phyloP scores from a whole-genome alignment of 2,329 filamentous ascomycete species.

The Penicillium sumatraense region DNA sequence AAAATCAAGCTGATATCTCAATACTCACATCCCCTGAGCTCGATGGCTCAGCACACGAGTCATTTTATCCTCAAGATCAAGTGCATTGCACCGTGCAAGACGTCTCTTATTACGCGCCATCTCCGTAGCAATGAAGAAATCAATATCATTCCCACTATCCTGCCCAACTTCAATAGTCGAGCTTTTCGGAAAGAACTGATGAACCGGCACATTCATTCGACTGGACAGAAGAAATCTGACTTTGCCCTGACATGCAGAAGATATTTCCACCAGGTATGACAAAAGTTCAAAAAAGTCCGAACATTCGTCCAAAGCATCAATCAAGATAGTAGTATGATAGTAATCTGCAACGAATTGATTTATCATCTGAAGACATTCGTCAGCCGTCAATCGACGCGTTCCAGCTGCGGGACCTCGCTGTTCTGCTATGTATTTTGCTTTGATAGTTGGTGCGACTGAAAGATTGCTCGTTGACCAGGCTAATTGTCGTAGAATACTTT shows the following conservation, averaged over 20 bases:
- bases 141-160: not conserved
- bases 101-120: not conserved
- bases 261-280: not conserved
- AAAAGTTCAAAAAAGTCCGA: not conserved
- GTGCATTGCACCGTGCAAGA: not conserved
- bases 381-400: not conserved
- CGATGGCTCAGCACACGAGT: not conserved
- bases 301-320: not conserved
- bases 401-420: not conserved
- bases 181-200: not conserved
- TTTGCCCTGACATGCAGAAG: not conserved
- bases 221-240: not conserved
- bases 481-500: not conserved
- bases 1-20: not conserved
- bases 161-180: not conserved
- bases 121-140: not conserved
- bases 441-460: not conserved
- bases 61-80: not conserved
- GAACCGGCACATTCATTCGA: not conserved
- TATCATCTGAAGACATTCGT: not conserved
- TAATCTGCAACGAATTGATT: not conserved
- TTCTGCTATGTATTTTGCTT: not conserved
- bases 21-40: not conserved
- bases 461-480: not conserved
- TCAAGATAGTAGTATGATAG: not conserved